phyloP scores from a whole-genome alignment of 2,329 filamentous ascomycete genomes.

The Hirsutella thompsonii region DNA sequence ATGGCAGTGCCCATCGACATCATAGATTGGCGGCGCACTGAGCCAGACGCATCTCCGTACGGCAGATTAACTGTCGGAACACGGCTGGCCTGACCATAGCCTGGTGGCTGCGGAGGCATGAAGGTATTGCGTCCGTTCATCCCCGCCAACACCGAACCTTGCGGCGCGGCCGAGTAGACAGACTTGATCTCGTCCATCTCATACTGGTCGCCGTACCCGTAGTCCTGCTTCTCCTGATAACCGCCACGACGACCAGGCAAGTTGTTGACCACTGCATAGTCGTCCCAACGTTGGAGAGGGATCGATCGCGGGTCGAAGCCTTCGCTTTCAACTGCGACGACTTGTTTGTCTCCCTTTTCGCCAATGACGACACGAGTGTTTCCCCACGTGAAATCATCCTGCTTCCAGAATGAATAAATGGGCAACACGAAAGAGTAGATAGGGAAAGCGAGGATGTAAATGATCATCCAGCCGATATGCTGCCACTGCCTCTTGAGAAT shows the following conservation, averaged over 20 bases:
- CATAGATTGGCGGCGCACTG: conserved; percentile 57
- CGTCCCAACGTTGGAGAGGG: conserved; percentile 92
- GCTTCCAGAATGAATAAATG: conserved; percentile 98
- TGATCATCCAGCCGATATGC: conserved; percentile 98
- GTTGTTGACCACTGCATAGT: conserved; percentile 77
- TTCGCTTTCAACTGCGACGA: conserved; percentile 78
- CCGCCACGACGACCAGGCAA: conserved; percentile 81
- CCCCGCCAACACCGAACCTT: conserved; percentile 75
- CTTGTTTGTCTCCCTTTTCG: conserved; percentile 79
- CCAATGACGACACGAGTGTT: conserved; percentile 96
- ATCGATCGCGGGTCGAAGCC: conserved; percentile 85
- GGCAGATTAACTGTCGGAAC: conserved; percentile 30
- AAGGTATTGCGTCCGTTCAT: conserved; percentile 62
- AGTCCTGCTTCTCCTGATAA: conserved; percentile 49
- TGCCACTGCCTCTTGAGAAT: conserved; percentile 97
- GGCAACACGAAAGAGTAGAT: conserved; percentile 87
- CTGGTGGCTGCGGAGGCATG: conserved; percentile 75
- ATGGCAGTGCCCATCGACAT: conserved; percentile 47
- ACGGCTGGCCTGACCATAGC: conserved; percentile 43
- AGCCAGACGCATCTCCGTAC: conserved; percentile 32
- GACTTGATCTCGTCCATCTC: conserved; percentile 99
- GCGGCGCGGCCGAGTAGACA: conserved; percentile 84
- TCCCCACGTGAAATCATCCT: conserved; percentile 98
- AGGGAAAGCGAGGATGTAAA: conserved; percentile 91
- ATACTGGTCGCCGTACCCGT: conserved; percentile 62